Evolutionary conservation across 441 rosid species (phyloP).

Genomic region (Pelargonium myrrhifolium): DNA sequence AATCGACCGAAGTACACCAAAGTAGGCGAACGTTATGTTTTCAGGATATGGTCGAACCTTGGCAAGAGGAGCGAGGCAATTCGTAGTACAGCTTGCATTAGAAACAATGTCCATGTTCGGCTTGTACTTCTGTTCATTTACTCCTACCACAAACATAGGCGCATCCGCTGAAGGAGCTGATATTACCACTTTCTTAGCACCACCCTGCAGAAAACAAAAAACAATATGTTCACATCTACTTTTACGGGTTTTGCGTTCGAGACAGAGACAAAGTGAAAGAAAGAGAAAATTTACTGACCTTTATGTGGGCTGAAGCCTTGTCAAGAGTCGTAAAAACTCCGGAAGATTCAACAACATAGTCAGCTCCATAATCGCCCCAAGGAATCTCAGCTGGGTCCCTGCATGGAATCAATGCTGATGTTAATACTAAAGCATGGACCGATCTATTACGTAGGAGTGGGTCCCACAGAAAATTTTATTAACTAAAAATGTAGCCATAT

Average conservation of each 20-base stretch:
- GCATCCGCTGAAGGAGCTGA: conserved; percentile 99
- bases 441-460: not conserved
- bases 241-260: too few relatives aligned
- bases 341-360: conserved; percentile 89
- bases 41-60: conserved; percentile 47
- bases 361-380: conserved; percentile 90
- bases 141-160: conserved; percentile 98
- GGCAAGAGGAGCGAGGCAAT: conserved; percentile 98
- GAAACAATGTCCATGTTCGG: conserved; percentile 90
- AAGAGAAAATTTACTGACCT: conserved; percentile 35
- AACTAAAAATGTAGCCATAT: too few relatives aligned
- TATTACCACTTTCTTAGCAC: conserved; percentile 88
- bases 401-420: conserved; percentile 15
- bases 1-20: conserved; percentile 4
- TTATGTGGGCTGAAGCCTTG: conserved; percentile 80
- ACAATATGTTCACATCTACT: conserved; percentile 1
- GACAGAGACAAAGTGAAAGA: conserved; percentile 2
- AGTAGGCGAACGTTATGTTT: not conserved
- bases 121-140: conserved; percentile 74
- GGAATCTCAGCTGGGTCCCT: conserved; percentile 95
- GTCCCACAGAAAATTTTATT: too few relatives aligned
- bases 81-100: conserved; percentile 98
- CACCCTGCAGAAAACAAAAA: conserved; percentile 50
- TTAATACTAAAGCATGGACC: conserved; percentile 11
- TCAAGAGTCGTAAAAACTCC: conserved; percentile 79